Conservation (phyloP, 257 asterid genomes). For the Scutellaria barbata region DNA sequence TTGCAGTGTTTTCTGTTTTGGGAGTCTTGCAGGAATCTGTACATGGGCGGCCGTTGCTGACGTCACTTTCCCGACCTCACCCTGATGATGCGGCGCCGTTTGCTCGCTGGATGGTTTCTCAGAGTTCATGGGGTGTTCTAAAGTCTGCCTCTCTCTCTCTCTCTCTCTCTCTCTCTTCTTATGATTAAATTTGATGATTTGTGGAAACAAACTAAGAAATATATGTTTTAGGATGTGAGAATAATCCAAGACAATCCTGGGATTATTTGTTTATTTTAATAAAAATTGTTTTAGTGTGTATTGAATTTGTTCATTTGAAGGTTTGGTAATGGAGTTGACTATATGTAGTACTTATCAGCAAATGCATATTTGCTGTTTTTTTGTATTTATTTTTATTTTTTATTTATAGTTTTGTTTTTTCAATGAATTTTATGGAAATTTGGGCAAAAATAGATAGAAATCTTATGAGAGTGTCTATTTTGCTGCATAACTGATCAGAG, state of each 20-base stretch:
- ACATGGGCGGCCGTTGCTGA: slow-evolving; percentile 55
- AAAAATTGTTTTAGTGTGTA: no score
- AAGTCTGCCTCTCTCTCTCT: slow-evolving; percentile 37
- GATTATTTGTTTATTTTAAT: neutral
- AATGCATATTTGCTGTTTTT: no score
- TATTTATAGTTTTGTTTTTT: neutral
- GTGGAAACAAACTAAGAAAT: neutral
- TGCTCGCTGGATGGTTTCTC: slow-evolving; percentile 93
- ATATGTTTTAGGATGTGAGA: no score
- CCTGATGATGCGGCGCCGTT: slow-evolving; percentile 67
- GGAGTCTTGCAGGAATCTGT: slow-evolving; percentile 44
- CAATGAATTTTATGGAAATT: neutral
- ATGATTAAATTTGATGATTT: neutral
- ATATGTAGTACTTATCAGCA: no score
- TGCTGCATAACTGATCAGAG: slow-evolving; percentile 12
- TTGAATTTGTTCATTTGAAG: neutral
- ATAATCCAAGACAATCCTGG: no score
- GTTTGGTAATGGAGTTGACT: slow-evolving; percentile 3
- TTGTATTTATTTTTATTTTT: no score
- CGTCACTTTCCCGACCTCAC: slow-evolving; percentile 50
- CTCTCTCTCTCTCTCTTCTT: neutral
- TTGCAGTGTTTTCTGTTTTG: slow-evolving; percentile 36
- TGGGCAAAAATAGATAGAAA: neutral
- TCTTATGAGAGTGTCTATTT: no score
- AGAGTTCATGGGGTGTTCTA: slow-evolving; percentile 88